Evolutionary conservation across 345 rosid species (phyloP), one percentile per base, ranked within the genome.

Genomic region (Iberis pinnata): DNA sequence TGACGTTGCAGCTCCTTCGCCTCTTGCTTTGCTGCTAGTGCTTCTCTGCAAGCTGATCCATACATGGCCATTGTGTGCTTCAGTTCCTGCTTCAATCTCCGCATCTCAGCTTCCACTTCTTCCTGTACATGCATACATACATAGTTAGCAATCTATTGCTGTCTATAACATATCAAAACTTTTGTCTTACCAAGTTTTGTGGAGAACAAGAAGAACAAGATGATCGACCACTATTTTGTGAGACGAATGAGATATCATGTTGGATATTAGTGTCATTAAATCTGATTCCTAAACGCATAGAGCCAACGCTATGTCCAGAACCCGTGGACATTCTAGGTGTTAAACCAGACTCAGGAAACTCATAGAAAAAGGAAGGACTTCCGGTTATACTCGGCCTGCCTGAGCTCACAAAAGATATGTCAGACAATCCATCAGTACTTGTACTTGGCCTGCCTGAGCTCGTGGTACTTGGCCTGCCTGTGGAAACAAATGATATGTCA

Each of bases 31-130:
- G 86, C 96, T 52, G 75, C 53, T 19, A 88, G 71, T 39, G 95
- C 95, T 81, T 85, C 95, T 69, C 69, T 81, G 70, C 98, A 92
- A 18, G 96, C 98, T 37, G 75, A 72, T 43, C 78, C 78, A 63
- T 88, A 92, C 74, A 88, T 58, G 18, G 81, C 90, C 76, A 85
- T 80, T 18, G 96, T 88, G 72, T 85, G 88, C 71, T 85, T 88
- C 67, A 92, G 70, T 78, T 92, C 97, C 49, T 67, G 63, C 71
- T 68, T 84, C 58, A 92, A 54, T 70, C 88, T 78, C 73, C 80
- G 74, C 92, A 92, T 84, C 69, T 92, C 98, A 35, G 76, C 62
- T 73, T 88, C 97, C 45, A 83, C 75, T 8, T 83, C 93, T 12
- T 85, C 97, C 89, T 90, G 60, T 20, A 22, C 19, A 15, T 60